phyloP scores from a whole-genome alignment of 352 stramenopile genomes.

The Globisporangium lucens region DNA sequence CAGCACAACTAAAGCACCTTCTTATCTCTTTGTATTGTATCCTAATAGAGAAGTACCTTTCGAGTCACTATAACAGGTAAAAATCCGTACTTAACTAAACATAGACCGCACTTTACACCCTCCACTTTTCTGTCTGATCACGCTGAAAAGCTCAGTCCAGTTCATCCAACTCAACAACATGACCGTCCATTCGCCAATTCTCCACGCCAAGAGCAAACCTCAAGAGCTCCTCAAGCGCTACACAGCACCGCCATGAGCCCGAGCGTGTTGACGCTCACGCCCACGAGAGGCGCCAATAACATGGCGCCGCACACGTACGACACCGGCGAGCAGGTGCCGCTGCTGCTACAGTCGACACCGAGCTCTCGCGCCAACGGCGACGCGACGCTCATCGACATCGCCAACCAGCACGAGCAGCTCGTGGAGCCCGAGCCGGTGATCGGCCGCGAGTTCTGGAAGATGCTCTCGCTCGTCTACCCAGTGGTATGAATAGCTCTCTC shows the following conservation, averaged over 20 bases:
- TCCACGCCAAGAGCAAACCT: background rate
- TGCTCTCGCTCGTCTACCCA: conserved; percentile 25
- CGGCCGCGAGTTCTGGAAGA: conserved; percentile 19
- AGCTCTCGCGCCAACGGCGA: conserved; percentile 1
- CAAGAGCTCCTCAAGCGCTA: too few relatives aligned
- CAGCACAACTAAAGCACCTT: background rate
- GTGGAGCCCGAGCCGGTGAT: conserved; percentile 19
- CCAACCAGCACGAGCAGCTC: conserved; percentile 25
- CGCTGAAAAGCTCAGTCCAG: background rate
- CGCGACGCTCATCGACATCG: conserved; percentile 15
- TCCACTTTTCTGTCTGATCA: background rate
- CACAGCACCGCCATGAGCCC: background rate
- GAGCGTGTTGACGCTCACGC: background rate
- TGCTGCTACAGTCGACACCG: background rate
- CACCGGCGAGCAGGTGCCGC: background rate
- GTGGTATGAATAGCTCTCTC: conserved; percentile 15
- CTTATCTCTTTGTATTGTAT: background rate
- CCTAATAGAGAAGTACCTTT: background rate
- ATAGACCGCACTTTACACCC: background rate
- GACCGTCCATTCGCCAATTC: background rate
- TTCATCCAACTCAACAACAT: background rate
- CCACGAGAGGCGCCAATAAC: background rate
- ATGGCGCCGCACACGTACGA: background rate
- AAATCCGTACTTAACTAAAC: background rate
- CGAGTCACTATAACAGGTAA: background rate